Evolutionary conservation across 805 yeast genomes (phyloP).

Genomic region (Starmerella vaccinii): DNA sequence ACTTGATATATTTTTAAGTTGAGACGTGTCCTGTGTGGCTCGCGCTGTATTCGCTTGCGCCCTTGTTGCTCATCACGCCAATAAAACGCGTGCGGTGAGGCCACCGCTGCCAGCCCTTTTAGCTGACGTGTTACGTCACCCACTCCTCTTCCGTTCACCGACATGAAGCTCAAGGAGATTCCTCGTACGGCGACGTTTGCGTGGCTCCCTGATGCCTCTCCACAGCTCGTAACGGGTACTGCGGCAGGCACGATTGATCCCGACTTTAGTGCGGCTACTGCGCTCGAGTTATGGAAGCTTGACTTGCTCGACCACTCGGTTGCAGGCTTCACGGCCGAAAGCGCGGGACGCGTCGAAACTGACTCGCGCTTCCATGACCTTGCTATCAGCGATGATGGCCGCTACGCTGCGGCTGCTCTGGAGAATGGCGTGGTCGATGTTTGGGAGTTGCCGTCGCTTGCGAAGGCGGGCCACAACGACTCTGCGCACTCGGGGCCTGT

Average conservation of each 20-base stretch:
- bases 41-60: too few species aligned
- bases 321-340: constrained; percentile 23
- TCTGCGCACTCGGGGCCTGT: constrained; percentile 46
- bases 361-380: constrained; percentile 45
- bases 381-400: constrained; percentile 19
- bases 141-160: constrained; percentile 1
- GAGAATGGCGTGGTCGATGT: constrained; percentile 73
- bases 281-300: constrained; percentile 71
- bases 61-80: neutral
- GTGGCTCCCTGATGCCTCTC: constrained; percentile 71
- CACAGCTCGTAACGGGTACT: constrained; percentile 79
- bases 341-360: constrained; percentile 21
- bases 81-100: neutral
- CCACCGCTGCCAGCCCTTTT: neutral
- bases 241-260: constrained; percentile 94
- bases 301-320: constrained; percentile 31
- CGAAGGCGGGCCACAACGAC: constrained; percentile 30
- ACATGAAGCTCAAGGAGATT: constrained; percentile 71
- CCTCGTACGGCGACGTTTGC: constrained; percentile 88
- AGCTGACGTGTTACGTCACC: constrained; percentile 9
- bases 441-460: constrained; percentile 46
- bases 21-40: too few species aligned
- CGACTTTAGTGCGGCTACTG: constrained; percentile 66
- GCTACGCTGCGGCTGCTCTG: constrained; percentile 67
- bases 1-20: too few species aligned